phyloP scores from a whole-genome alignment of 1,139 yeast species.

The Suhomyces guaymorum region DNA sequence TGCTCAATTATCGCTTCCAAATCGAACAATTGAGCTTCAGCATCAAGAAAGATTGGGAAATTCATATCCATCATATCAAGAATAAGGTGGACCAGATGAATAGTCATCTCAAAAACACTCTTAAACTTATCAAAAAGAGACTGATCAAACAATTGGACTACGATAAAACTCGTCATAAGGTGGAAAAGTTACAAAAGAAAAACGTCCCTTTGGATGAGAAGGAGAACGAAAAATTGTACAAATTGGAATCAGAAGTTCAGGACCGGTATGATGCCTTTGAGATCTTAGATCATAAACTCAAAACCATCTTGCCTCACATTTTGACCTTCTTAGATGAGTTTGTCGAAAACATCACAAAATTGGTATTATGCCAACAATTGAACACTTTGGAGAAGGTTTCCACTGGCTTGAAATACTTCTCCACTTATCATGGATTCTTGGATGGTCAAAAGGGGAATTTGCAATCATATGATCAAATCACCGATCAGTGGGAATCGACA shows the following conservation, averaged over 20 bases:
- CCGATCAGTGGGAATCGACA: conserved; percentile 37
- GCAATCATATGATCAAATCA: conserved; percentile 24
- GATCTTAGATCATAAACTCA: conserved; percentile 42
- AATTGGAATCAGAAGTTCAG: conserved; percentile 31
- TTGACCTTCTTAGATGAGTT: conserved; percentile 53
- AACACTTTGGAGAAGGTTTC: conserved; percentile 32
- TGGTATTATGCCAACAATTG: conserved; percentile 34
- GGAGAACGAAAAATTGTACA: conserved; percentile 35
- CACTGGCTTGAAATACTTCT: conserved; percentile 32
- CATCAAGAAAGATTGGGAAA: conserved; percentile 36
- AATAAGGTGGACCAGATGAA: conserved; percentile 42
- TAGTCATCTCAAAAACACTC: conserved; percentile 34
- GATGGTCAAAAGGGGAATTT: conserved; percentile 8
- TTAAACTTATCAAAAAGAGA: conserved; percentile 47
- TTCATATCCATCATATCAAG: conserved; percentile 31
- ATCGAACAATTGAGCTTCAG: conserved; percentile 32
- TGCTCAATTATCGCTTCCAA: conserved; percentile 31
- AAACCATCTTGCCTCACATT: conserved; percentile 47
- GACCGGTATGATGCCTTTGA: conserved; percentile 33
- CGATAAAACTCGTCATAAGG: conserved; percentile 39
- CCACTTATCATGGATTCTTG: conserved; percentile 41
- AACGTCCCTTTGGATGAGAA: conserved; percentile 38
- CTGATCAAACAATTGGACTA: conserved; percentile 39
- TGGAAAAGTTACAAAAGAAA: conserved; percentile 46
- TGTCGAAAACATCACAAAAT: conserved; percentile 42